phyloP scores from a whole-genome alignment of 495 filamentous ascomycete species.

The Aspergillus mulundensis region DNA sequence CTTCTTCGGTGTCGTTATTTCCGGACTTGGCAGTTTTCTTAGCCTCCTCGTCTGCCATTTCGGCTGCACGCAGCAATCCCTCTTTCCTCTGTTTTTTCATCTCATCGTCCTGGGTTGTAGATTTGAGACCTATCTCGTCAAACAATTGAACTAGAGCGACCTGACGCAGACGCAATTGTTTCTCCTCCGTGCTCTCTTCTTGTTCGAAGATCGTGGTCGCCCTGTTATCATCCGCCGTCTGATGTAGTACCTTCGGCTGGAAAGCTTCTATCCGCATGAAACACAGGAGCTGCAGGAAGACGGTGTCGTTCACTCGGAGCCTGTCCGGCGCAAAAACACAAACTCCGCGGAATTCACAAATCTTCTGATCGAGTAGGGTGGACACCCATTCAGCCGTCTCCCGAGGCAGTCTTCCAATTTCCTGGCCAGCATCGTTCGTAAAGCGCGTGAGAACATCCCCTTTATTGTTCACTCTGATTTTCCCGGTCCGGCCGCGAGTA shows the following conservation, averaged over 20 bases:
- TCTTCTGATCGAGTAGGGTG: conserved; percentile 83
- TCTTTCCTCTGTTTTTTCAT: conserved; percentile 75
- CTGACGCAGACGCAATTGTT: conserved; percentile 76
- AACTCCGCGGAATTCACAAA: conserved; percentile 80
- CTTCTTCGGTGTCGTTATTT: conserved; percentile 58
- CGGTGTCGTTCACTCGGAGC: conserved; percentile 84
- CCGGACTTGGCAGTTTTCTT: conserved; percentile 51
- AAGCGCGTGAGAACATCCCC: conserved; percentile 92
- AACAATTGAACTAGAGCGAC: conserved; percentile 85
- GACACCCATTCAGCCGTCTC: conserved; percentile 94
- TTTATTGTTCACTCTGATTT: conserved; percentile 49
- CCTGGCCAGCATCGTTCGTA: conserved; percentile 71
- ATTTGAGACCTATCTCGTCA: conserved; percentile 78
- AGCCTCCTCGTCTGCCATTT: conserved; percentile 73
- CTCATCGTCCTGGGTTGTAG: conserved; percentile 66
- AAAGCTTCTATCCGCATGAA: conserved; percentile 74
- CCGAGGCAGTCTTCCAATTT: conserved; percentile 83
- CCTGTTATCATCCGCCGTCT: conserved; percentile 63
- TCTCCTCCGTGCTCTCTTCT: conserved; percentile 83
- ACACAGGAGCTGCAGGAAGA: conserved; percentile 81
- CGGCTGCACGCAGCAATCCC: conserved; percentile 78
- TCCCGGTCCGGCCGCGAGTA: conserved; percentile 50
- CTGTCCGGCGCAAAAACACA: conserved; percentile 89
- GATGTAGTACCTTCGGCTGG: conserved; percentile 52
- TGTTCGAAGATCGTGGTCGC: conserved; percentile 69